Base-by-base conservation (phyloP, 2,329 filamentous ascomycete species). In the Zasmidium cellare region DNA sequence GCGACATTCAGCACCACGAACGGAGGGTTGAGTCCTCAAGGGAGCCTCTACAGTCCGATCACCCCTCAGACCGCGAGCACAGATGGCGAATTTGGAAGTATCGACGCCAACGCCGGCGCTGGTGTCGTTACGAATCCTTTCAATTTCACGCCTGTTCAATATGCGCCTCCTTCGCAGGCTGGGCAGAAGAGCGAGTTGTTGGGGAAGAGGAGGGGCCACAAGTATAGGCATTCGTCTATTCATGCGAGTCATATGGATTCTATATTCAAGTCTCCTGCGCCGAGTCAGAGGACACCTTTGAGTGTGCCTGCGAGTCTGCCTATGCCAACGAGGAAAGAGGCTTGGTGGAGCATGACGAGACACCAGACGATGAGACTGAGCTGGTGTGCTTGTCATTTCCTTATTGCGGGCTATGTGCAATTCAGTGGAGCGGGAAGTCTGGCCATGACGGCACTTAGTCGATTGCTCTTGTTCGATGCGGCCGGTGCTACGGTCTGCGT, bases 211-310 rank as follows among this genome's bases (percentile, higher is more conserved):
- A 88, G 93, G 60, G 94, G 94, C 62, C 94, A 99, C 79, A 92
- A 94, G 74, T 99, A 99, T 82, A 96, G 97, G 73, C 93, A 97
- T 78, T 96, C 90, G 73, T 96, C 91, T 72, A 89, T 99, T 57
- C 70, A 72, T 55, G 67, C 69, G 20, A 96, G 91, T 19, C 92
- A 97, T 73, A 92, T 97, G 75, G 96, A 97, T 75, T 96, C 97
- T 75, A 90, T 96, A 67, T 92, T 97, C 73, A 94, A 94, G 6
- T 87, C 92, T 0, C 85, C 93, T 52, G 35, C 35, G 86, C 92
- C 41, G 52, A 88, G 91, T 0, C 92, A 92, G 9, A 85, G 92
- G 53, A 89, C 92, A 0, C 93, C 94, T 3, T 84, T 96, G 22
- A 89, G 93, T 38, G 84, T 99, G 0, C 94, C 94, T 1, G 91